Evolutionary conservation across 345 rosid species (phyloP).

Genomic region (Pugionium dolabratum): DNA sequence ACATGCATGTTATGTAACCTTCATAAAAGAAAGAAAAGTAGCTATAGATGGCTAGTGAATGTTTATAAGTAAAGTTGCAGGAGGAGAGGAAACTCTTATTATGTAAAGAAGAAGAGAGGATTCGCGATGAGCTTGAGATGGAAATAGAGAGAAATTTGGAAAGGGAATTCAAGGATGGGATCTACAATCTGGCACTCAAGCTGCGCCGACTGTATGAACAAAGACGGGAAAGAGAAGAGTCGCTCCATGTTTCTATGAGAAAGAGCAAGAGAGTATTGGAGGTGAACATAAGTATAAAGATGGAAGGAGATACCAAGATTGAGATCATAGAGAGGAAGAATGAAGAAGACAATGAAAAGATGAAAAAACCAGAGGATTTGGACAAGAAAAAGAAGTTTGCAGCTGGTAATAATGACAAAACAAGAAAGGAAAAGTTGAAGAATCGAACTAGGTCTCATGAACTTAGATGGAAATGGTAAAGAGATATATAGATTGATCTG

Average conservation of each 20-base stretch:
- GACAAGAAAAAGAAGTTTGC: slow-evolving; percentile 40
- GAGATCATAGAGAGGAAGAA: slow-evolving; percentile 60
- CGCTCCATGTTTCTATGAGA: slow-evolving; percentile 18
- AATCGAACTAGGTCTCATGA: background rate
- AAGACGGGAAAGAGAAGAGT: slow-evolving; percentile 50
- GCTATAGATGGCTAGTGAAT: slow-evolving; percentile 12
- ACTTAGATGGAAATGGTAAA: background rate
- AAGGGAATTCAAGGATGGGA: slow-evolving; percentile 75
- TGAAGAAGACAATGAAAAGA: slow-evolving; percentile 6
- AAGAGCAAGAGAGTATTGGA: slow-evolving; percentile 45
- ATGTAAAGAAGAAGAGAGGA: slow-evolving; percentile 57
- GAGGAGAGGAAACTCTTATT: slow-evolving; percentile 26
- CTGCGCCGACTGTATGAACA: slow-evolving; percentile 65
- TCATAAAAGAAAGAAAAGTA: slow-evolving; percentile 4
- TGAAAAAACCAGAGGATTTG: background rate
- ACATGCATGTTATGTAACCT: slow-evolving; percentile 18
- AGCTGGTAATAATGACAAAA: slow-evolving; percentile 37
- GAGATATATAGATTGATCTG: too few species aligned
- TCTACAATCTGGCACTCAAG: slow-evolving; percentile 62
- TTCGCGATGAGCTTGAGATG: slow-evolving; percentile 66
- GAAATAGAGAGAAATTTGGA: slow-evolving; percentile 74
- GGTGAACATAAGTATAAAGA: slow-evolving; percentile 63
- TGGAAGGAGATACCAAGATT: slow-evolving; percentile 69
- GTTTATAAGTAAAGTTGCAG: slow-evolving; percentile 20
- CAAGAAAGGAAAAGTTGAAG: slow-evolving; percentile 18